phyloP scores from a whole-genome alignment of 257 asterid genomes.

The Linaria vulgaris region DNA sequence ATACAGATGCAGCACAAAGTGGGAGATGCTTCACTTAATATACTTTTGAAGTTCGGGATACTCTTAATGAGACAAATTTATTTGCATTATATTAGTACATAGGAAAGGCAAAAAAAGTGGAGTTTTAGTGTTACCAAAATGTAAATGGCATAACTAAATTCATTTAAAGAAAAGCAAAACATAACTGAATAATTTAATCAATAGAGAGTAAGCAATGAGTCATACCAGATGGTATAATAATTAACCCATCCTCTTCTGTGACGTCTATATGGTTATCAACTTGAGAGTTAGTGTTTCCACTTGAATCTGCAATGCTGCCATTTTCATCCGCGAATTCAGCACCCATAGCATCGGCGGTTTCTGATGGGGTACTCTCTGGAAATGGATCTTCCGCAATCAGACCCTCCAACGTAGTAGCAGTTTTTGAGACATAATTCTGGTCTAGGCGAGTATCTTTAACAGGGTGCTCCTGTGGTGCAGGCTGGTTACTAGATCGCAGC shows the following conservation, averaged over 20 bases:
- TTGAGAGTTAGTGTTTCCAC: slow-evolving; percentile 39
- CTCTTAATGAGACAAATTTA: neutral
- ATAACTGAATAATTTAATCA: slow-evolving; percentile 19
- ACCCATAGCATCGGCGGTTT: slow-evolving; percentile 38
- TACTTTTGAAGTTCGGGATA: slow-evolving; percentile 7
- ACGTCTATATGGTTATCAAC: slow-evolving; percentile 71
- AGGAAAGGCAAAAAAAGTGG: neutral
- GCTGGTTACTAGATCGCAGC: slow-evolving; percentile 79
- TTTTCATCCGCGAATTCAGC: slow-evolving; percentile 45
- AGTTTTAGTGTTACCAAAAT: neutral
- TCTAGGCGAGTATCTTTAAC: slow-evolving; percentile 49
- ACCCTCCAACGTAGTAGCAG: slow-evolving; percentile 55
- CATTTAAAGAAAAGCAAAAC: slow-evolving; percentile 15
- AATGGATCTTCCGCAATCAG: slow-evolving; percentile 61
- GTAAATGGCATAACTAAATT: slow-evolving; percentile 3
- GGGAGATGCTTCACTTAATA: slow-evolving; percentile 9
- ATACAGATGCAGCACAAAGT: neutral
- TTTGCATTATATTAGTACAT: neutral
- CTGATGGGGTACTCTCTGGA: slow-evolving; percentile 37
- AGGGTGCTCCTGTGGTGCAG: slow-evolving; percentile 57
- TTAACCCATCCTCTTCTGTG: slow-evolving; percentile 71
- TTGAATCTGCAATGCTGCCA: slow-evolving; percentile 37
- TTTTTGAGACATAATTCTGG: slow-evolving; percentile 38
- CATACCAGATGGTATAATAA: slow-evolving; percentile 73
- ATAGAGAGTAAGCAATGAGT: slow-evolving; percentile 27